These are phyloP conservation scores for Vitis hybrid DNA, from an alignment of 177 flowering plant genomes.

Conservation along the genomic window DNA sequence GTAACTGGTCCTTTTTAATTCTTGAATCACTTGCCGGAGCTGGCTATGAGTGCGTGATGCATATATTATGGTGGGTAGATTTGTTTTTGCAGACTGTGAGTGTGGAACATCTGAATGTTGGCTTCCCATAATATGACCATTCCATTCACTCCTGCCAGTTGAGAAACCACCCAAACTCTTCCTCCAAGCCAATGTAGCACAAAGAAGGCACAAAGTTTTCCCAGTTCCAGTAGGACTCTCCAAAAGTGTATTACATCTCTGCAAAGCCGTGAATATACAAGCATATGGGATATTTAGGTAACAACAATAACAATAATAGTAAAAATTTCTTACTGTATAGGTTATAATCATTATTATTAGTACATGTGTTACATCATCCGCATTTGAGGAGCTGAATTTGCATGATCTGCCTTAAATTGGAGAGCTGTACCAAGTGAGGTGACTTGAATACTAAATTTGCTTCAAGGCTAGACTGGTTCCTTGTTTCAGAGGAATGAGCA, in stretches of 20 bases:
- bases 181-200: constrained; percentile 96
- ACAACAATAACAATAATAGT: neutral
- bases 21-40: constrained; percentile 88
- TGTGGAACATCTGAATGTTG: constrained; percentile 11
- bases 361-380: too few species aligned
- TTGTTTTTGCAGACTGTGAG: constrained; percentile 25
- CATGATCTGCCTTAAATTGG: too few species aligned
- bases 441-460: too few species aligned
- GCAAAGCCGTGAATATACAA: constrained; percentile 17
- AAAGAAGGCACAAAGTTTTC: constrained; percentile 89
- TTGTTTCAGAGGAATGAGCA: too few species aligned
- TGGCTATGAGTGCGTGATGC: constrained; percentile 96
- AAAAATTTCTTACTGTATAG: too few species aligned
- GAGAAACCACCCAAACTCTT: constrained; percentile 79
- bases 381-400: too few species aligned
- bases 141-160: constrained; percentile 31
- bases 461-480: too few species aligned
- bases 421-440: too few species aligned
- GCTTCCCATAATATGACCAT: constrained; percentile 18
- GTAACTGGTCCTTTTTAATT: constrained; percentile 75
- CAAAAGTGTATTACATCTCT: constrained; percentile 83
- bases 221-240: constrained; percentile 99
- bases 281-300: neutral
- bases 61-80: constrained; percentile 71
- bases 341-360: too few species aligned